Evolutionary conservation across 352 stramenopile genomes (phyloP), one percentile per base, ranked within the genome.

Genomic region (Phytophthora cryptogea): DNA sequence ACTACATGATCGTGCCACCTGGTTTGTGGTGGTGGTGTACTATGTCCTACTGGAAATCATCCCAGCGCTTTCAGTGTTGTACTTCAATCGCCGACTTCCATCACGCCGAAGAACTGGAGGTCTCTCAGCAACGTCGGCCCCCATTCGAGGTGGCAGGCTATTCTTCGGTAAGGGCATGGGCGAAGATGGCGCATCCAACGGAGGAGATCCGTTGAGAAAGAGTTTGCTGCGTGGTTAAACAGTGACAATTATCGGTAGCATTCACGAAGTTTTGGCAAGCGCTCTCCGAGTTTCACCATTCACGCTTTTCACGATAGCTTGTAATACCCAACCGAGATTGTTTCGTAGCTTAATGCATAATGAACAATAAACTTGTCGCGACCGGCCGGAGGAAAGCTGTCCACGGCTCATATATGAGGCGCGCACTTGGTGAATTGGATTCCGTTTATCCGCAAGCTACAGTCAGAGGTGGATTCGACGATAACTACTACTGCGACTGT

Each of bases 1-100:
- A 46, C 77, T 95, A 7, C 80, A 91, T 49, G 79, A 92, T 59
- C 66, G 70, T 35, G 80, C 73, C 54, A 92, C 82, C 42, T 95
- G 85, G 85, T 69, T 93, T 63, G 51, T 94, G 4, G 79, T 95
- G 27, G 58, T 94, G 4, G 70, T 93, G 9, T 92, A 91, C 51
- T 95, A 95, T 53, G 83, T 71, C 28, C 53, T 94, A 7, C 52
- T 95, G 37, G 87, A 95, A 68, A 84, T 94, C 45, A 64, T 92
- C 6, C 87, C 87, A 31, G 80, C 82, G 2, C 55, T 92, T 43
- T 86, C 82, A 26, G 80, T 94, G 16, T 42, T 95, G 32, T 94
- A 91, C 53, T 95, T 94, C 59, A 92, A 94, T 58, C 85, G 85
- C 0, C 82, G 84, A 9, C 66, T 95, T 16, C 87, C 87, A 32